These are phyloP conservation scores for Ogataea hybrid DNA, from an alignment of 1,139 yeast species.

Conservation along the genomic window DNA sequence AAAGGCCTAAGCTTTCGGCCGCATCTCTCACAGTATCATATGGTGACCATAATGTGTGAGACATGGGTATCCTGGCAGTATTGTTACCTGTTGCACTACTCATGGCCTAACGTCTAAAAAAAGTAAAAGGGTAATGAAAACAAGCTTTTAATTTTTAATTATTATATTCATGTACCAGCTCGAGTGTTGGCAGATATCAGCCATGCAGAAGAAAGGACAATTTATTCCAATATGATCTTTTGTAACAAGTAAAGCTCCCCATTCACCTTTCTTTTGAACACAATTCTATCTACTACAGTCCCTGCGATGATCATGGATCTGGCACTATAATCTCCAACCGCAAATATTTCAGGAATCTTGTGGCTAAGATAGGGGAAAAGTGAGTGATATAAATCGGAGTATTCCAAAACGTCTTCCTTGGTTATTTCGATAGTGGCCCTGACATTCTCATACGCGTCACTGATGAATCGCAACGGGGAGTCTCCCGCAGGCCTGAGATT, in stretches of 20 bases:
- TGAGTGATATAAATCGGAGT: slow-evolving; percentile 50
- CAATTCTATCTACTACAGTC: slow-evolving; percentile 53
- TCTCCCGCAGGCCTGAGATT: slow-evolving; percentile 37
- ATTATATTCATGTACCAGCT: neutral
- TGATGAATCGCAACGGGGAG: slow-evolving; percentile 41
- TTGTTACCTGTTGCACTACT: slow-evolving; percentile 8
- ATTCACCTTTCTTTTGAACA: slow-evolving; percentile 58
- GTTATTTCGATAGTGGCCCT: slow-evolving; percentile 38
- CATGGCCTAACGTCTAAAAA: neutral
- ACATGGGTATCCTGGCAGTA: slow-evolving; percentile 33
- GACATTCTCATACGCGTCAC: slow-evolving; percentile 42
- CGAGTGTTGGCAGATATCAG: neutral
- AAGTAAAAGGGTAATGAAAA: neutral
- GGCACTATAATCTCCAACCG: slow-evolving; percentile 62
- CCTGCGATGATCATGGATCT: slow-evolving; percentile 59
- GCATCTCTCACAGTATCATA: slow-evolving; percentile 96
- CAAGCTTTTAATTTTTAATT: neutral
- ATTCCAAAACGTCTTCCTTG: slow-evolving; percentile 50
- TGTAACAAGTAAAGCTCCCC: slow-evolving; percentile 59
- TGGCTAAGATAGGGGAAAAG: slow-evolving; percentile 52
- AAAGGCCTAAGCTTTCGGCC: slow-evolving; percentile 85
- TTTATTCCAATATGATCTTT: neutral
- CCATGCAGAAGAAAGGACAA: too few relatives aligned
- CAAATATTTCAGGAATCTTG: slow-evolving; percentile 61
- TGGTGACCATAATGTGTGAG: slow-evolving; percentile 97